A percentile compares a stretch with the other conserved stretches of the same genome.
Conservation (phyloP, 2,329 filamentous ascomycete species). For the Thelonectria olida region DNA sequence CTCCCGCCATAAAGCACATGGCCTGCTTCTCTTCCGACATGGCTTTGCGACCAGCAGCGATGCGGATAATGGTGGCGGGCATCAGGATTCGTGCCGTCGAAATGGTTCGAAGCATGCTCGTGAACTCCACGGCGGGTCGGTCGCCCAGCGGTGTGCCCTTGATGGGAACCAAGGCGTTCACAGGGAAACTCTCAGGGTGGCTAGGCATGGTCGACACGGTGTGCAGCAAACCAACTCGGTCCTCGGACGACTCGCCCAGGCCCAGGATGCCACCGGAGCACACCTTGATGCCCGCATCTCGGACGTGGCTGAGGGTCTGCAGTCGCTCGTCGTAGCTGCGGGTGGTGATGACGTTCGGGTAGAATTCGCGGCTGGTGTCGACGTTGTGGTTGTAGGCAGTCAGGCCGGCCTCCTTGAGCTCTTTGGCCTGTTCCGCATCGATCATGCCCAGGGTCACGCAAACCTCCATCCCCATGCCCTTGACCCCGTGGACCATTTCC, state of each 20-base stretch:
- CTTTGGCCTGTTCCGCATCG: constrained; percentile 79
- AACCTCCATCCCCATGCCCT: constrained; percentile 85
- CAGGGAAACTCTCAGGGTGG: constrained; percentile 90
- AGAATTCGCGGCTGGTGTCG: constrained; percentile 89
- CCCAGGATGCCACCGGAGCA: constrained; percentile 91
- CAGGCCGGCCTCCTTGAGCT: constrained; percentile 83
- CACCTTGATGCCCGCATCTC: constrained; percentile 87
- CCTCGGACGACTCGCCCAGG: constrained; percentile 79
- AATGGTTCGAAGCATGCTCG: constrained; percentile 82
- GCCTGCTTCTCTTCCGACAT: constrained; percentile 91
- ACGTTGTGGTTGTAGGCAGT: constrained; percentile 97
- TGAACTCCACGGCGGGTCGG: constrained; percentile 76
- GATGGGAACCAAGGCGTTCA: constrained; percentile 91
- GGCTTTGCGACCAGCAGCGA: constrained; percentile 84
- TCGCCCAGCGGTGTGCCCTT: constrained; percentile 88
- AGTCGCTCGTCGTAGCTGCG: constrained; percentile 88
- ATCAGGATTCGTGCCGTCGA: constrained; percentile 85
- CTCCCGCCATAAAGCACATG: constrained; percentile 88
- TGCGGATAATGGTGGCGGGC: constrained; percentile 85
- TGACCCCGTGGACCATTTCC: constrained; percentile 84
- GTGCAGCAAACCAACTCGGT: constrained; percentile 84
- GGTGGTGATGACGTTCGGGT: constrained; percentile 86
- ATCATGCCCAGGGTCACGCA: constrained; percentile 97
- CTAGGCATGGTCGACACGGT: constrained; percentile 82
- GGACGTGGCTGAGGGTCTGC: constrained; percentile 80